Base-by-base conservation (phyloP, 179 eudicot species). In the Heliamphora pulchella region DNA sequence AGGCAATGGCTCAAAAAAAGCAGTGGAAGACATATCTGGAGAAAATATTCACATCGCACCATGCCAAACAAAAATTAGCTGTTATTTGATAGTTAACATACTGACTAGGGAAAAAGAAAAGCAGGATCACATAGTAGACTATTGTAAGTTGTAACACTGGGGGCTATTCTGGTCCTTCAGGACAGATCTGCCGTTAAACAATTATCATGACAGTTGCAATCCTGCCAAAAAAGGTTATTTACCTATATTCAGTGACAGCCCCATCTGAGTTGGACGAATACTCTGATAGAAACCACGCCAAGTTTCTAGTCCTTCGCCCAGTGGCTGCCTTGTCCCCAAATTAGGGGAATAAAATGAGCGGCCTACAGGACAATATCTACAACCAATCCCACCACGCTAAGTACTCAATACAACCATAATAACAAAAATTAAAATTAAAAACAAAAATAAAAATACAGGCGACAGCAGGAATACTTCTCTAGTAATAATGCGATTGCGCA, bases 231-330 rank as follows among this genome's bases (percentile, higher is more conserved):
- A 10, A 75, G 39, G 5, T 31, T 44, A 5, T 50, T 71, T 80
- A 84, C 99, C 99, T 39, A 96, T 96, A 80, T 96, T 96, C 76
- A 96, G 83, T 0, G 99, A 96, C 69, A 96, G 69, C 55, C 99
- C 99, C 99, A 94, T 96, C 85, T 96, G 99, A 58, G 99, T 94
- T 5, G 99, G 99, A 5, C 99, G 92, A 41, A 96, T 91, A 79
- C 99, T 96, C 86, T 96, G 99, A 82, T 96, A 94, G 85, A 94
- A 96, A 46, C 99, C 99, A 75, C 97, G 90, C 99, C 98, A 96
- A 82, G 92, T 88, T 85, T 96, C 98, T 62, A 96, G 76, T 22
- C 99, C 99, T 68, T 96, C 99, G 57, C 96, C 97, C 77, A 96
- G 78, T 41, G 97, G 89, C 78, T 91, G 91, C 78, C 89, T 87